A percentile compares a stretch with the other conserved stretches of the same genome.
phyloP scores from a whole-genome alignment of 2,329 filamentous ascomycete species.

The Trichoderma sp. region DNA sequence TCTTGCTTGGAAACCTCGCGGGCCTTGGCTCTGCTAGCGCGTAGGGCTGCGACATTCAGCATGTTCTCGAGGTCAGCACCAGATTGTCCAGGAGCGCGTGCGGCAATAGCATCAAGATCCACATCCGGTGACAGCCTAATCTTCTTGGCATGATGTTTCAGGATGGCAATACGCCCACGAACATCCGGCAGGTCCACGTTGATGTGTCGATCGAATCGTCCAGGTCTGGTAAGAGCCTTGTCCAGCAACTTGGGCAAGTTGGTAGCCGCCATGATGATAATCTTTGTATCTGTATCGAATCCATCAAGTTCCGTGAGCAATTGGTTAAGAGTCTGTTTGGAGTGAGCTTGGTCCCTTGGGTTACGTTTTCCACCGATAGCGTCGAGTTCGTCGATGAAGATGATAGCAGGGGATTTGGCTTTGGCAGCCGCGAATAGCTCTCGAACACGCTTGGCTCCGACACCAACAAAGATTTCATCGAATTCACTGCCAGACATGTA shows the following conservation, averaged over 20 bases:
- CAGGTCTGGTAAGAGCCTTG: conserved; percentile 89
- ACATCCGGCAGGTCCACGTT: conserved; percentile 88
- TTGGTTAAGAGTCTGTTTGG: conserved; percentile 97
- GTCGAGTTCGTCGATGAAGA: conserved; percentile 93
- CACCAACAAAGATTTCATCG: conserved; percentile 96
- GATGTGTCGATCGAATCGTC: conserved; percentile 93
- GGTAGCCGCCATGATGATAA: conserved; percentile 94
- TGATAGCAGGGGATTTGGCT: conserved; percentile 82
- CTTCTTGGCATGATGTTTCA: conserved; percentile 91
- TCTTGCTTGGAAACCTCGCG: conserved; percentile 72
- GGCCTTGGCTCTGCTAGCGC: conserved; percentile 84
- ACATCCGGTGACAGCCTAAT: conserved; percentile 79
- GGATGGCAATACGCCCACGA: conserved; percentile 84
- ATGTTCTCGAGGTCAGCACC: conserved; percentile 96
- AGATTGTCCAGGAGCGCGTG: conserved; percentile 86
- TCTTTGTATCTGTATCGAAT: conserved; percentile 89
- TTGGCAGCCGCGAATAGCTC: conserved; percentile 86
- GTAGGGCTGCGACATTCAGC: conserved; percentile 92
- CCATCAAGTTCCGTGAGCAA: conserved; percentile 95
- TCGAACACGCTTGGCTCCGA: conserved; percentile 92
- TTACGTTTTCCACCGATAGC: conserved; percentile 94
- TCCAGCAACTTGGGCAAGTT: conserved; percentile 95
- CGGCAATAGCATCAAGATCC: conserved; percentile 78
- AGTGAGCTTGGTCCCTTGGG: conserved; percentile 87
- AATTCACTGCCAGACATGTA: conserved; percentile 99